Percentiles rank a stretch among this genome's conserved stretches.
Conservation (phyloP, 108 stramenopile genomes). For the Cyclostephanos invisitatus region DNA sequence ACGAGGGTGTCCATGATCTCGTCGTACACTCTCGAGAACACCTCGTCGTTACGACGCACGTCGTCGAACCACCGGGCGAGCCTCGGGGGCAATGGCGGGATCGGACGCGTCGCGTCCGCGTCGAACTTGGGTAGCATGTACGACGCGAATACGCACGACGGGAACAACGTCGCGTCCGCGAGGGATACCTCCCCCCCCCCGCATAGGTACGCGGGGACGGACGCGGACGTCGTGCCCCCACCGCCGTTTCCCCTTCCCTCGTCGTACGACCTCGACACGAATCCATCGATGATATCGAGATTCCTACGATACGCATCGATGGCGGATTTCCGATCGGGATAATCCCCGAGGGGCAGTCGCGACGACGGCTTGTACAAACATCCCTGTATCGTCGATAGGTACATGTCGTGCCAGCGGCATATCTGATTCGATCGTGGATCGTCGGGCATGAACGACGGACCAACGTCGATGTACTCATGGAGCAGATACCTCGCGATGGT, state of each 20-base stretch:
- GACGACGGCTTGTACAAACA: slow-evolving; percentile 88
- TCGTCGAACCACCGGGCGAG: slow-evolving; percentile 63
- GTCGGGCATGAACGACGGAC: slow-evolving; percentile 85
- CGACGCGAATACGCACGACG: slow-evolving; percentile 81
- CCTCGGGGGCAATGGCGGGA: slow-evolving; percentile 60
- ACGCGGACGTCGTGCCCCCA: neutral
- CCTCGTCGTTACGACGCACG: slow-evolving; percentile 62
- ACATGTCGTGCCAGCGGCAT: slow-evolving; percentile 91
- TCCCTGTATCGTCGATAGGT: slow-evolving; percentile 89
- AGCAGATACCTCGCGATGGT: slow-evolving; percentile 87
- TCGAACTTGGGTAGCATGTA: slow-evolving; percentile 94
- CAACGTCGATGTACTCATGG: slow-evolving; percentile 57
- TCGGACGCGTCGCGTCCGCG: slow-evolving; percentile 26
- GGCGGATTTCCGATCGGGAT: slow-evolving; percentile 80
- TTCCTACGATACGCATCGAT: slow-evolving; percentile 74
- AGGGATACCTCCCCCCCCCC: slow-evolving; percentile 86
- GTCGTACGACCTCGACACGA: slow-evolving; percentile 51
- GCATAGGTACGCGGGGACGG: slow-evolving; percentile 65
- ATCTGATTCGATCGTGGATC: slow-evolving; percentile 83
- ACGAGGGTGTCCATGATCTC: slow-evolving; percentile 63
- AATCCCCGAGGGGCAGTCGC: slow-evolving; percentile 73
- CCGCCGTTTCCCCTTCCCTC: slow-evolving; percentile 26
- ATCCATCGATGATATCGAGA: slow-evolving; percentile 68
- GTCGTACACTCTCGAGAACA: slow-evolving; percentile 72
- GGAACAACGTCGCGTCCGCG: slow-evolving; percentile 93